phyloP scores from a whole-genome alignment of 768 basidiomycete species.

The Lactarius quietus region DNA sequence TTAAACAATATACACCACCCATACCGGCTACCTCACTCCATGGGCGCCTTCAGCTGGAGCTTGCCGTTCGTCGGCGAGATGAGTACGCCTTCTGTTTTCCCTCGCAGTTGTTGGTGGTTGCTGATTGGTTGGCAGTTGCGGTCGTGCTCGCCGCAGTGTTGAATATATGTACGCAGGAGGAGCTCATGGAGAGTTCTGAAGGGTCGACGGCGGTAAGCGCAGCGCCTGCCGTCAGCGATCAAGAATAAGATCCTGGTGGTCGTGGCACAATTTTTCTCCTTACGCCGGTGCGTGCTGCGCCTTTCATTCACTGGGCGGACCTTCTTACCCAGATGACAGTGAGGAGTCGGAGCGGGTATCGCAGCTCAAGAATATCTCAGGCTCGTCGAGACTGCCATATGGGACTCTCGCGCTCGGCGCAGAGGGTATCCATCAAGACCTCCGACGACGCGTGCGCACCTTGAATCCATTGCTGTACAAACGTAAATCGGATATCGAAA shows the following conservation, averaged over 20 bases:
- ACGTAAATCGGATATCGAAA: constrained; percentile 99
- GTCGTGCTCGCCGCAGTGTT: constrained; percentile 99
- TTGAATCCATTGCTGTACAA: constrained; percentile 44
- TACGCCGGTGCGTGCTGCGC: constrained; percentile 71
- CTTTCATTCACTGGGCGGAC: neutral
- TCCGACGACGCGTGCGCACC: constrained; percentile 89
- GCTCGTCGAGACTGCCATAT: constrained; percentile 73
- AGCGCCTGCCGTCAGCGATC: constrained; percentile 50
- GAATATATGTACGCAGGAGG: constrained; percentile 96
- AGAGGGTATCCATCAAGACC: constrained; percentile 88
- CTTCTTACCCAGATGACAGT: constrained; percentile 38
- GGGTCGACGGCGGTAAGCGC: constrained; percentile 29
- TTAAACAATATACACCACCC: constrained; percentile 95
- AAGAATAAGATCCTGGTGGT: constrained; percentile 99
- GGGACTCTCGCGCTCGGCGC: constrained; percentile 83
- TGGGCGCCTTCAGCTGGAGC: constrained; percentile 98
- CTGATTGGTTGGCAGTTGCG: constrained; percentile 58
- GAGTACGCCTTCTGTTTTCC: constrained; percentile 52
- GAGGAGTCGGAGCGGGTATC: constrained; percentile 98
- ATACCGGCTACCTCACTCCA: constrained; percentile 96
- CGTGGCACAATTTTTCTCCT: constrained; percentile 92
- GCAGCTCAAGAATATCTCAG: constrained; percentile 89
- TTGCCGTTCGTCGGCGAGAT: constrained; percentile 93
- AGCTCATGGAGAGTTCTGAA: constrained; percentile 73
- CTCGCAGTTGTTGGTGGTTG: neutral